phyloP scores from a whole-genome alignment of 2,329 filamentous ascomycete species.

The Metarhizium album region DNA sequence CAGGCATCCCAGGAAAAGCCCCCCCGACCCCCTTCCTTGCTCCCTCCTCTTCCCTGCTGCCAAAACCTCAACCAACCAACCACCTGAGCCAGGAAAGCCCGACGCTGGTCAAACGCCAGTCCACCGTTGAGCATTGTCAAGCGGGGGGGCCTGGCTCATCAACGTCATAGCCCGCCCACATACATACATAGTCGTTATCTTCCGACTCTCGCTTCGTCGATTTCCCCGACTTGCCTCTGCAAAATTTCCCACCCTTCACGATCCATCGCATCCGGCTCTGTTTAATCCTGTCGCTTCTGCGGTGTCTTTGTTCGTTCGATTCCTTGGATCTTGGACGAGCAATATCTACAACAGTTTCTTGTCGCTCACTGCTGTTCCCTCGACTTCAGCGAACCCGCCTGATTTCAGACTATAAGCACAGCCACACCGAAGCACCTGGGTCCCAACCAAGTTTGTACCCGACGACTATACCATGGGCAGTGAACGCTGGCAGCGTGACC shows the following conservation, averaged over 20 bases:
- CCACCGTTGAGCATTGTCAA: not conserved
- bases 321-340: not conserved
- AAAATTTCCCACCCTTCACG: not conserved
- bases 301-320: not conserved
- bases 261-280: not conserved
- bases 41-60: no score
- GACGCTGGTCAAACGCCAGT: not conserved
- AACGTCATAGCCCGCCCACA: slow-evolving; percentile 8
- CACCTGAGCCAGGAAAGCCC: not conserved
- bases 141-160: slow-evolving; percentile 1
- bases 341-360: not conserved
- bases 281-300: not conserved
- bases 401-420: not conserved
- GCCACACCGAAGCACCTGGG: not conserved
- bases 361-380: no score
- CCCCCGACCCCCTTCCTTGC: no score
- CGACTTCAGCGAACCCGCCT: not conserved
- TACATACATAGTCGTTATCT: not conserved
- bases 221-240: not conserved
- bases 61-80: no score
- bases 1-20: not conserved
- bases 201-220: not conserved
- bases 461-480: slow-evolving; percentile 14
- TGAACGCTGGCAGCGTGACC: slow-evolving; percentile 45
- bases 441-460: not conserved